phyloP scores from a whole-genome alignment of 1,284 basidiomycete genomes.

The Irpex sp. region DNA sequence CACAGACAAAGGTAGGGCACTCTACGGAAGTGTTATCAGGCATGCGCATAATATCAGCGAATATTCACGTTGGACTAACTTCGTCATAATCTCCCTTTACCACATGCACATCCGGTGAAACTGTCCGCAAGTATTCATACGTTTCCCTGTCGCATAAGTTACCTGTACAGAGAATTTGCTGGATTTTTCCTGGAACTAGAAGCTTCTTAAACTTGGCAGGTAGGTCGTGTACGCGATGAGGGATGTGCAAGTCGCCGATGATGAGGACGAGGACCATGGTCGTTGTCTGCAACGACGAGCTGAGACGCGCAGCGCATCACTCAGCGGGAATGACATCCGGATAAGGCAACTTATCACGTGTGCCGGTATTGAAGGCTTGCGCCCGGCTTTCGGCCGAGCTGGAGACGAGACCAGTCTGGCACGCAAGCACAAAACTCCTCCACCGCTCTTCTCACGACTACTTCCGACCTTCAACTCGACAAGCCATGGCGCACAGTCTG shows the following conservation, averaged over 20 bases:
- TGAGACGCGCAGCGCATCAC: background rate
- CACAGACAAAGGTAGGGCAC: slow-evolving; percentile 78
- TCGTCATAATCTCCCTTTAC: slow-evolving; percentile 97
- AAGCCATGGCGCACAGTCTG: slow-evolving; percentile 66
- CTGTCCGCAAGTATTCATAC: slow-evolving; percentile 95
- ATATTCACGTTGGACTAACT: slow-evolving; percentile 38
- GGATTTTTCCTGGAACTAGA: slow-evolving; percentile 94
- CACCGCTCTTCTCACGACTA: background rate
- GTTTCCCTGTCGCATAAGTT: slow-evolving; percentile 98
- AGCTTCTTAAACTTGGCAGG: slow-evolving; percentile 98
- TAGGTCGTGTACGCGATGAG: slow-evolving; percentile 84
- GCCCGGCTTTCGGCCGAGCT: background rate
- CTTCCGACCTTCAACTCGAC: background rate
- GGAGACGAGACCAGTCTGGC: background rate
- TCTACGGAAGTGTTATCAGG: slow-evolving; percentile 33
- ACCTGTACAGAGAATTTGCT: slow-evolving; percentile 96
- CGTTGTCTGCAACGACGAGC: background rate
- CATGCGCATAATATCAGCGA: background rate
- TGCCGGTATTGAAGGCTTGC: background rate
- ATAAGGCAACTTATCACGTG: background rate
- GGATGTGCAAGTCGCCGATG: slow-evolving; percentile 94
- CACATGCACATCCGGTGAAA: slow-evolving; percentile 91
- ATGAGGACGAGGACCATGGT: slow-evolving; percentile 85
- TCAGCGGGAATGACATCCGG: background rate
- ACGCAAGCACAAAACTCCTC: background rate